Base-by-base conservation (phyloP, 2,329 filamentous ascomycete genomes). In the Magnaporthiopsis poae region DNA sequence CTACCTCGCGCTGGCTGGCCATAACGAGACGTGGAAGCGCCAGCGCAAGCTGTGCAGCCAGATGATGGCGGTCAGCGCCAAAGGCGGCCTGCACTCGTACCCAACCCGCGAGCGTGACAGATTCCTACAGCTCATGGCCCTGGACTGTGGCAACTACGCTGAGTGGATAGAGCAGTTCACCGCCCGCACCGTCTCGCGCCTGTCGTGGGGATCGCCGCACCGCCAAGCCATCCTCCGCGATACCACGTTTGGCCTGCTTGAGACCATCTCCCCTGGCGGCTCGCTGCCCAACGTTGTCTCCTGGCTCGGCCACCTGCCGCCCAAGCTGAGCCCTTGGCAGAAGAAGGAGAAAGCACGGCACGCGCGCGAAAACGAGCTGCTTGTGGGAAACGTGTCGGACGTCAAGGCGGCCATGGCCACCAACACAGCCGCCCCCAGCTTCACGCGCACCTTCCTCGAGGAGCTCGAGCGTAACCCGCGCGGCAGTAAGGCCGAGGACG, bases 151-250 rank as follows among this genome's bases (percentile, higher is more conserved):
- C n/a, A 75, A 78, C 46, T 82, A 82, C 68, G 73, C 77, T 56
- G 78, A 80, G 68, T 79, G 77, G 69, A 73, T 82, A 64, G 80
- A 82, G 72, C 79, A 82, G 69, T 80, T 81, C 71, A 82, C 80
- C 7, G 74, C 75, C 29, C 76, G 80, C 4, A 81, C 80, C 8
- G 78, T 82, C 3, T 77, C 79, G 5, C 76, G 80, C 0, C 75
- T 82, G 1, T 75, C 74, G 15, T 82, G 80, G 80, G 80, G 80
- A 29, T 79, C 75, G 18, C 73, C 79, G 7, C 76, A 78, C 61
- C 76, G 77, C 8, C 76, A 77, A 7, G 70, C 75, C 39, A 68
- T 77, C 18, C 75, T 82, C 9, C 77, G 80, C 18, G 73, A 79
- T 61, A 81, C 79, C 11, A 82, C 80, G 0, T 77, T 80, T 27